Percentiles rank a stretch among this genome's conserved stretches.
Conservation (phyloP, 768 basidiomycete genomes). For the Panaeolus papilionaceus region DNA sequence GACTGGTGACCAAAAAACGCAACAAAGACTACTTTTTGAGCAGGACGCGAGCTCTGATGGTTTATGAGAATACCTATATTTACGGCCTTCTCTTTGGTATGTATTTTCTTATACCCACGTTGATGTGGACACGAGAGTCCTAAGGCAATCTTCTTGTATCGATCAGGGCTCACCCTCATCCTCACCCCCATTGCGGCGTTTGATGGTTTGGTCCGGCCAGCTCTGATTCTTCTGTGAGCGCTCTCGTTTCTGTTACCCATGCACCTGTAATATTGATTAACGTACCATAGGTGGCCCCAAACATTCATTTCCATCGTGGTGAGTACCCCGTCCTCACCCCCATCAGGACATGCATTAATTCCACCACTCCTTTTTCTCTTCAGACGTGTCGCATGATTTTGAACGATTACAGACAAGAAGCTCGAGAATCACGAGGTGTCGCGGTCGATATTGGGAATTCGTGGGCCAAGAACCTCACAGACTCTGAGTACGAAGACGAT, state of each 20-base stretch:
- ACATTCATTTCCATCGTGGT: conserved; percentile 1
- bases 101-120: background rate
- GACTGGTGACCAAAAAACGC: background rate
- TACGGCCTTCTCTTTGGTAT: background rate
- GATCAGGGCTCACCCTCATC: background rate
- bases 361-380: too few species aligned
- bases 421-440: conserved; percentile 13
- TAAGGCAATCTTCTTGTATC: too few species aligned
- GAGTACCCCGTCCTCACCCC: background rate
- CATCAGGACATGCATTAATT: background rate
- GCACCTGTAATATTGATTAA: background rate
- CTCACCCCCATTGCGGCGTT: background rate
- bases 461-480: background rate
- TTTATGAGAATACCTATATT: background rate
- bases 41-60: background rate
- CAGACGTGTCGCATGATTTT: background rate
- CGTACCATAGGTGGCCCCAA: background rate
- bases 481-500: background rate
- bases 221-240: background rate
- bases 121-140: too few species aligned
- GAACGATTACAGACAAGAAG: conserved; percentile 18
- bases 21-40: background rate
- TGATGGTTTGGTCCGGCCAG: background rate
- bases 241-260: background rate
- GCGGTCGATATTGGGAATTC: background rate